A percentile compares a stretch with the other conserved stretches of the same genome.
Evolutionary conservation across 768 basidiomycete species (phyloP).

Genomic region (Trametes gibbosa): DNA sequence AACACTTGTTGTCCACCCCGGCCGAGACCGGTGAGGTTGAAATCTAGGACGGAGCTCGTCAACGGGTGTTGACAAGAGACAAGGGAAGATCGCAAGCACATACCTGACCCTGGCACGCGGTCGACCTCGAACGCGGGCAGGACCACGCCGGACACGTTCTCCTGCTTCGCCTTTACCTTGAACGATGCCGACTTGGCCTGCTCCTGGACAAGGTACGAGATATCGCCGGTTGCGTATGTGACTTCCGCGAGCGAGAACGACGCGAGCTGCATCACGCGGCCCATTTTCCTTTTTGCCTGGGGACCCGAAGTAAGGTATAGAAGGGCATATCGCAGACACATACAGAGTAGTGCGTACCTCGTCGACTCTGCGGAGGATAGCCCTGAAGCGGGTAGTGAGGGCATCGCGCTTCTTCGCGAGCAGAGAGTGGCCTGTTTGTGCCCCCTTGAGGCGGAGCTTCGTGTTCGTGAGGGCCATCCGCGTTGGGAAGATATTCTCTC

Average conservation of each 20-base stretch:
- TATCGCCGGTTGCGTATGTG: slow-evolving; percentile 96
- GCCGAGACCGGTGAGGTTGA: slow-evolving; percentile 95
- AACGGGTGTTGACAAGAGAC: not conserved
- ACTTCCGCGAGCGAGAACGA: slow-evolving; percentile 99
- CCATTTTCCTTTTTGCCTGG: slow-evolving; percentile 99
- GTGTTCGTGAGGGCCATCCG: slow-evolving; percentile 97
- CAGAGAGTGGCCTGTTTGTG: slow-evolving; percentile 92
- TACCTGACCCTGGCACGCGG: slow-evolving; percentile 80
- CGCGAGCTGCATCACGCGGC: slow-evolving; percentile 96
- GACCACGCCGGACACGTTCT: slow-evolving; percentile 97
- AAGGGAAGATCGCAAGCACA: slow-evolving; percentile 5
- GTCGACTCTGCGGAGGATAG: slow-evolving; percentile 95
- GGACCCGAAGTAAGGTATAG: too few relatives aligned
- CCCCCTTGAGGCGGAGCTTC: slow-evolving; percentile 84
- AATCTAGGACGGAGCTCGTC: slow-evolving; percentile 50
- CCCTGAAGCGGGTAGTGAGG: slow-evolving; percentile 88
- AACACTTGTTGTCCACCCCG: slow-evolving; percentile 96
- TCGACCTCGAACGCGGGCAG: slow-evolving; percentile 94
- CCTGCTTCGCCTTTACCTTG: slow-evolving; percentile 91
- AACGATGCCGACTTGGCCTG: slow-evolving; percentile 90
- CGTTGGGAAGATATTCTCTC: slow-evolving; percentile 95
- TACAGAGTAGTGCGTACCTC: slow-evolving; percentile 54
- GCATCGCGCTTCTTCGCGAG: slow-evolving; percentile 99
- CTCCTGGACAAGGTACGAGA: slow-evolving; percentile 97
- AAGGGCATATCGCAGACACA: slow-evolving; percentile 6